phyloP scores from a whole-genome alignment of 345 rosid species.

The Moricandia moricandioides region DNA sequence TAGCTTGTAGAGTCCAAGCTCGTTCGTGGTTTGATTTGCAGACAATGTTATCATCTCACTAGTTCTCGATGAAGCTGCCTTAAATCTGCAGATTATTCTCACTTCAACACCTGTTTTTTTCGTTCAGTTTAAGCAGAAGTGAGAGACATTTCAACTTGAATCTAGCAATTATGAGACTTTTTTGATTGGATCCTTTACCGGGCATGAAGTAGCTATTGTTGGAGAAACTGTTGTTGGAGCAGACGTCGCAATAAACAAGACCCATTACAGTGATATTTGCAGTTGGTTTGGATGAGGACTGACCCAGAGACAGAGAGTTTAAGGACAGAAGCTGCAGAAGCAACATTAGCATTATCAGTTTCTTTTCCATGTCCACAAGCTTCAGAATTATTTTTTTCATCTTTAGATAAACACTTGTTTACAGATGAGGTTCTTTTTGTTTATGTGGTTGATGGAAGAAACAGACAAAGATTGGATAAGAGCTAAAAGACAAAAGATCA shows the following conservation, averaged over 20 bases:
- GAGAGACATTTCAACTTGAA: background rate
- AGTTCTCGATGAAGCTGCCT: constrained; percentile 58
- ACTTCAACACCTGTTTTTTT: constrained; percentile 72
- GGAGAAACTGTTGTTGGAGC: constrained; percentile 96
- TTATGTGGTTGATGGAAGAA: constrained; percentile 39
- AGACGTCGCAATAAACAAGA: constrained; percentile 89
- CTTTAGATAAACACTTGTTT: constrained; percentile 29
- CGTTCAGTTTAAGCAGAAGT: background rate
- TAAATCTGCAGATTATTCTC: constrained; percentile 72
- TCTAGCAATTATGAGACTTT: background rate
- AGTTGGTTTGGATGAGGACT: constrained; percentile 31
- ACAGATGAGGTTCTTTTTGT: constrained; percentile 31
- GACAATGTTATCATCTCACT: constrained; percentile 68
- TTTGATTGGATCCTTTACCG: constrained; percentile 42
- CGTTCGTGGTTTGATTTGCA: constrained; percentile 83
- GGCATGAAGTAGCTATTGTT: constrained; percentile 88
- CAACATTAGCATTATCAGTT: constrained; percentile 34
- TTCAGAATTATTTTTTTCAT: background rate
- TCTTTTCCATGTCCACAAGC: constrained; percentile 24
- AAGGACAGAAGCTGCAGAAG: constrained; percentile 45
- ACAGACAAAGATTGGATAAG: constrained; percentile 32
- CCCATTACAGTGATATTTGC: constrained; percentile 81
- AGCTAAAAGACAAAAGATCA: constrained; percentile 24
- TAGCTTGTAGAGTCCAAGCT: constrained; percentile 70
- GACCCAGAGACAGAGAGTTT: constrained; percentile 39